Conservation (phyloP, 2,329 filamentous ascomycete species). For the Botrytis hyacinthi region DNA sequence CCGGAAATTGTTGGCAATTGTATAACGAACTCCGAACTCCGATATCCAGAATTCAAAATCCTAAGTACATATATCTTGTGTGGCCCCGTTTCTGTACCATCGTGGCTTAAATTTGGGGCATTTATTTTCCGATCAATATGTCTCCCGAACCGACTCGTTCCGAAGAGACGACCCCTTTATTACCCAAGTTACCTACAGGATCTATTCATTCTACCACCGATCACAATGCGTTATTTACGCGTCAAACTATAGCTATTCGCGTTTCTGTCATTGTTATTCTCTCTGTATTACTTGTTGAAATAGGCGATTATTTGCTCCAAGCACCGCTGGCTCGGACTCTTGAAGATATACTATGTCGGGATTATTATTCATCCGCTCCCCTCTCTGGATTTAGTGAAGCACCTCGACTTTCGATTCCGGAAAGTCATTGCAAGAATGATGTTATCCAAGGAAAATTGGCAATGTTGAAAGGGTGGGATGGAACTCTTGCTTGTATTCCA, state of each 20-base stretch:
- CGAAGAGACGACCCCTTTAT: conserved; percentile 4
- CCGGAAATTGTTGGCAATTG: not conserved
- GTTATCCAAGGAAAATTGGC: conserved; percentile 53
- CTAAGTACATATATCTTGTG: not conserved
- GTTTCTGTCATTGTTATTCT: conserved; percentile 10
- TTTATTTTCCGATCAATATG: not conserved
- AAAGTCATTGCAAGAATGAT: conserved; percentile 49
- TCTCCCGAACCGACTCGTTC: not conserved
- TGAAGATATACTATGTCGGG: conserved; percentile 53
- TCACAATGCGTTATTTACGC: not conserved
- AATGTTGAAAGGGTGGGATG: conserved; percentile 49
- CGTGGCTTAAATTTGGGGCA: not conserved
- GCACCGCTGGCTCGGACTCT: conserved; percentile 50
- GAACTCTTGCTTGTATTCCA: conserved; percentile 48
- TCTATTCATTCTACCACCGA: not conserved
- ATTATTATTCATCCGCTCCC: conserved; percentile 45
- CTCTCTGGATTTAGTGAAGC: conserved; percentile 21
- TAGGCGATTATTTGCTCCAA: conserved; percentile 41
- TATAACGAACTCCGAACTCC: not conserved
- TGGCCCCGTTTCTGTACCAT: not conserved
- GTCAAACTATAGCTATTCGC: not conserved
- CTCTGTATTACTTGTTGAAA: conserved; percentile 42
- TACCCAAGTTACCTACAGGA: not conserved
- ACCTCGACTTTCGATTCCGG: conserved; percentile 34
- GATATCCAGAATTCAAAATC: not conserved